Conservation (phyloP, 2,329 filamentous ascomycete species). For the Verticillium dahliae region DNA sequence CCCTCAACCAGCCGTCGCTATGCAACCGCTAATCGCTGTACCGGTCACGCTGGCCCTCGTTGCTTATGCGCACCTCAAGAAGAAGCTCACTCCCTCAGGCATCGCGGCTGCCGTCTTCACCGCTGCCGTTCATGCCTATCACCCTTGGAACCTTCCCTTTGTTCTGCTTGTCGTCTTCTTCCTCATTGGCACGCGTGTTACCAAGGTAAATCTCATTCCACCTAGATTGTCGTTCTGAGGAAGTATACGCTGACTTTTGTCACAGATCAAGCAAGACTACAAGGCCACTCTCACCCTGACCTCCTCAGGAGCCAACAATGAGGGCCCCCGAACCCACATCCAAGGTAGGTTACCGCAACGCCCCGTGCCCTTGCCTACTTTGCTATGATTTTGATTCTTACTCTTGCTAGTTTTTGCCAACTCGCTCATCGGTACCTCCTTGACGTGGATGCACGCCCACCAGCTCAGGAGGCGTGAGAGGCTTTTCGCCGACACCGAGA, state of each 20-base stretch:
- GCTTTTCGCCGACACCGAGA: constrained; percentile 17
- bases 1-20: background rate
- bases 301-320: constrained; percentile 69
- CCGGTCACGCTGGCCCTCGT: constrained; percentile 55
- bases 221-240: background rate
- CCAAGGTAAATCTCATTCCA: constrained; percentile 54
- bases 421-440: constrained; percentile 68
- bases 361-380: background rate
- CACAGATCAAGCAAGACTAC: constrained; percentile 74
- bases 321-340: constrained; percentile 75
- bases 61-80: constrained; percentile 62
- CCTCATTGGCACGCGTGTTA: constrained; percentile 73
- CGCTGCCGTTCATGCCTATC: constrained; percentile 63
- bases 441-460: constrained; percentile 52
- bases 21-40: constrained; percentile 27
- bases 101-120: constrained; percentile 22
- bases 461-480: constrained; percentile 45
- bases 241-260: background rate
- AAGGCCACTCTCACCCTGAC: constrained; percentile 79
- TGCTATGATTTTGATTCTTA: background rate
- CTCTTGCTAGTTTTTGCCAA: constrained; percentile 66
- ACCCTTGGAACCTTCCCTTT: constrained; percentile 93
- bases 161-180: constrained; percentile 79
- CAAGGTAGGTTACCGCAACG: constrained; percentile 51
- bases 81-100: constrained; percentile 49